Base-by-base conservation (phyloP, 495 filamentous ascomycete genomes). In the Pyronema omphalodes region DNA sequence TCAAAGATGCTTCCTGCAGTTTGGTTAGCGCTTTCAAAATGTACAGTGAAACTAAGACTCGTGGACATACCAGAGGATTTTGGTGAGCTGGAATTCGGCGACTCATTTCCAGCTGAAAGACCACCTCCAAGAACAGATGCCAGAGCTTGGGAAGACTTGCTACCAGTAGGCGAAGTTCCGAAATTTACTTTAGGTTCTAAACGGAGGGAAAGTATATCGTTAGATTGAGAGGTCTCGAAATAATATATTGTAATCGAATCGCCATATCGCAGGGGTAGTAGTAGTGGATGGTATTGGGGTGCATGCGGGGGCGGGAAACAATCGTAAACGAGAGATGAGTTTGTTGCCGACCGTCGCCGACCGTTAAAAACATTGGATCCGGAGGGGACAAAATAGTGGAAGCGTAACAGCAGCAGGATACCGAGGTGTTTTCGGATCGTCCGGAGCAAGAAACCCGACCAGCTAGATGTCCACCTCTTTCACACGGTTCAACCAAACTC, bases 381-480 rank as follows among this genome's bases (percentile, higher is more conserved):
- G 17, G 47, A 50, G 47, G 47, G 47, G 47, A 50, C 29, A 50
- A 35, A 50, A 50, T 50, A 50, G 47, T 19, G 47, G 47, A 35
- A 50, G 50, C 17, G 50, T 52, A 43, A 43, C 37, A 52, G 50
- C 50, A 52, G 37, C 50, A 40, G 50, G 37, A 52, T 52, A 52
- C 50, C 50, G 50, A 52, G 50, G 9, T 35, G 23, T 34, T 40
- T 40, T 52, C 50, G 50, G 50, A 52, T 52, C 23, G 50, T 52
- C 50, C 50, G 19, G 34, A 23, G 47, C 47, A 50, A 36, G 29
- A 52, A 40, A 52, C 37, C 37, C 50, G 9, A 52, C 50, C 50
- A 18, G 50, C 50, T 52, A 50, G 47, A 50, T 50, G 12, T 43
- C 50, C 50, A 18, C 50, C 50, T 52, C 50, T 34, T 50, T 17